Conservation (phyloP, 2,329 filamentous ascomycete species). For the Aspergillus sp. region DNA sequence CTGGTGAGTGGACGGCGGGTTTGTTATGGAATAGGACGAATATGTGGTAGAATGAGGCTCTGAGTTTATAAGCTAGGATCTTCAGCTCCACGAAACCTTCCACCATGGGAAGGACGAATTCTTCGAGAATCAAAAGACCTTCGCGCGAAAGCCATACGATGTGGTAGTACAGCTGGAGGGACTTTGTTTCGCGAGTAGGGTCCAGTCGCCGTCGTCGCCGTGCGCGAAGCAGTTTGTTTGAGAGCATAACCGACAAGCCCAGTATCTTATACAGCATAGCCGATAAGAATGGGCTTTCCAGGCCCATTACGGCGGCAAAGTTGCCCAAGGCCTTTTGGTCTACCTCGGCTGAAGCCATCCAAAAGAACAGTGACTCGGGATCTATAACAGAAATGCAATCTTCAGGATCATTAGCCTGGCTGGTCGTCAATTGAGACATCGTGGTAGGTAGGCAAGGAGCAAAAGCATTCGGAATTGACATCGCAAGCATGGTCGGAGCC, state of each 20-base stretch:
- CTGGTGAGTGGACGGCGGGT: constrained; percentile 68
- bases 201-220: constrained; percentile 82
- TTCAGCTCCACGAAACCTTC: constrained; percentile 77
- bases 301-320: constrained; percentile 76
- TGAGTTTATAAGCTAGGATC: constrained; percentile 85
- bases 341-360: constrained; percentile 94
- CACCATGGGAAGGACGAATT: constrained; percentile 82
- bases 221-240: constrained; percentile 77
- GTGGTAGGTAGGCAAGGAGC: background rate
- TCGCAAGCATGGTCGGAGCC: background rate
- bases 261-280: constrained; percentile 84
- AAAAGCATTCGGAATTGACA: background rate
- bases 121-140: constrained; percentile 81
- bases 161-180: constrained; percentile 80
- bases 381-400: constrained; percentile 29
- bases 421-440: constrained; percentile 8
- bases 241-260: constrained; percentile 84
- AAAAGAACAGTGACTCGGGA: constrained; percentile 36
- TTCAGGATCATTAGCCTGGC: constrained; percentile 30
- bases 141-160: constrained; percentile 96
- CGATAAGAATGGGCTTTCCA: constrained; percentile 73
- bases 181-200: constrained; percentile 72
- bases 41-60: constrained; percentile 93
- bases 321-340: constrained; percentile 95
- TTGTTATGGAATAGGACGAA: constrained; percentile 96